Conservation (phyloP, 768 basidiomycete species). For the Psilocybe sp. region DNA sequence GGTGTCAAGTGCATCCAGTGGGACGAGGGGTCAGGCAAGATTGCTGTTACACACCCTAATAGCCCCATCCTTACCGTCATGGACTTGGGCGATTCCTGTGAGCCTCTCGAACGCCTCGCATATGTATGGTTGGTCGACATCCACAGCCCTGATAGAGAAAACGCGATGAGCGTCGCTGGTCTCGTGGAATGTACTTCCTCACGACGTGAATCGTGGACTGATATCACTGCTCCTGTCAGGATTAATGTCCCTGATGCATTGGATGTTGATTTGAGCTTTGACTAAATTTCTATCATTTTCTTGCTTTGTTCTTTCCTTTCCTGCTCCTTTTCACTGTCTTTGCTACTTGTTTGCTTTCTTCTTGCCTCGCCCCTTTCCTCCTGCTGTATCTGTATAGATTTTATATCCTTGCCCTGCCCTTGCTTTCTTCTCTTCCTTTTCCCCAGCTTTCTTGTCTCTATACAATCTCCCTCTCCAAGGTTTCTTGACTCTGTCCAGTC, state of each 20-base stretch:
- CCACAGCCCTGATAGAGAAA: no score
- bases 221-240: neutral
- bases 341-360: neutral
- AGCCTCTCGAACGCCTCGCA: constrained; percentile 16
- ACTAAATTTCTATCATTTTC: neutral
- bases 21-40: constrained; percentile 64
- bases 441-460: no score
- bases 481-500: no score
- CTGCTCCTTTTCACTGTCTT: neutral
- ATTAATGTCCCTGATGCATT: neutral
- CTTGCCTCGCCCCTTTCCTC: neutral
- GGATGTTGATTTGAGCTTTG: neutral
- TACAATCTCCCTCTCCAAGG: no score
- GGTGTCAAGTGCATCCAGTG: constrained; percentile 51
- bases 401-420: no score
- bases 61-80: constrained; percentile 7
- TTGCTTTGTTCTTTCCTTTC: neutral
- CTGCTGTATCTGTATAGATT: no score
- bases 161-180: no score
- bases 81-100: constrained; percentile 13
- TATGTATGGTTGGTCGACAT: constrained; percentile 11
- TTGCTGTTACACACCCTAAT: constrained; percentile 15
- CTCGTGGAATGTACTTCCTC: constrained; percentile 1
- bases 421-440: no score
- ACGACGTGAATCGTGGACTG: neutral